Evolutionary conservation across 2,329 filamentous ascomycete species (phyloP), one percentile per base, ranked within the genome.

Genomic region (Hypoxylon sp.): DNA sequence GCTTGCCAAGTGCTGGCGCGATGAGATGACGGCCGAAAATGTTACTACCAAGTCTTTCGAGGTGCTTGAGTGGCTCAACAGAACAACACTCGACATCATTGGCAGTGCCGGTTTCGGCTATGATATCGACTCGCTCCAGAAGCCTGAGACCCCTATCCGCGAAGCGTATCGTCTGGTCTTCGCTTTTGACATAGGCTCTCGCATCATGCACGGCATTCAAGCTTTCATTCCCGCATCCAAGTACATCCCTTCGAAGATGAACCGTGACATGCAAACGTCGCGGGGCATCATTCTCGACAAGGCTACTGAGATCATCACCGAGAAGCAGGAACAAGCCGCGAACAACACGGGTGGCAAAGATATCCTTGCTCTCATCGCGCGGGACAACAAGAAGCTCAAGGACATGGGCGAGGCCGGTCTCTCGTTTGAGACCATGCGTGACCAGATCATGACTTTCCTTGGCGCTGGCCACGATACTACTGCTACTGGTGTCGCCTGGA

Each of bases 401-500:
- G 73, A 67, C 2, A 65, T 62, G 43, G 74, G 74, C 42, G 73
- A 76, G 48, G 38, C 57, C 1, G 73, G 73, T 5, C 68, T 77
- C n/a, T 72, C 70, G 0, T 73, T 74, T 33, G 73, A 75, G 48
- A 73, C 71, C 11, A 72, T 70, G 70, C 67, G 72, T 27, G 73
- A 76, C 48, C 74, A 77, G 45, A 69, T 75, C 41, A 75, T 77
- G 71, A 76, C 74, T 2, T 77, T 77, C 65, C 64, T 77, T n/a
- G 71, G 73, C 24, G 76, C 74, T 17, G 76, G 77, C 3, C 77
- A 79, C 62, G 77, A 79, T 26, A 79, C 77, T 3, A 78, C 78
- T 0, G 75, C 77, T 5, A 78, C 76, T 0, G 74, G 73, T 11
- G 70, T 79, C 2, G 73, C 74, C 5, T 79, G 77, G 75, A 77